A percentile compares a stretch with the other conserved stretches of the same genome.
These are phyloP conservation scores for Crataegus laevigata DNA, from an alignment of 306 rosid genomes.

Conservation along the genomic window DNA sequence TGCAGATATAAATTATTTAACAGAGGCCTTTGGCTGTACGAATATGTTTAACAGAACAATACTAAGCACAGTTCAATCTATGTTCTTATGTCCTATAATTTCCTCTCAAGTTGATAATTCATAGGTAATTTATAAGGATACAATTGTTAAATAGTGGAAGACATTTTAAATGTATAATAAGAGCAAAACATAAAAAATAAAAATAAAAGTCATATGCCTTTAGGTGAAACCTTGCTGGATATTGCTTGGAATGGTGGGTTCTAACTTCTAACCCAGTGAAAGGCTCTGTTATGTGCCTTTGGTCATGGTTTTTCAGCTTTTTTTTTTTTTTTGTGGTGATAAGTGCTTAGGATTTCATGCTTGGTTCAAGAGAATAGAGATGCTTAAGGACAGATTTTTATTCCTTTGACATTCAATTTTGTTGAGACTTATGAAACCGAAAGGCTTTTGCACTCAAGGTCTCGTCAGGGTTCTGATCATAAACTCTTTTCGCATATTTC, in stretches of 20 bases:
- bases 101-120: too few species aligned
- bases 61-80: too few species aligned
- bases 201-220: too few species aligned
- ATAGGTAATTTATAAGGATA: too few species aligned
- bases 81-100: too few species aligned
- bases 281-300: slow-evolving; percentile 1
- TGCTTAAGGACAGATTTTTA: slow-evolving; percentile 43
- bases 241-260: slow-evolving; percentile 29
- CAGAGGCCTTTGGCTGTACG: too few species aligned
- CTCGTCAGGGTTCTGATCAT: slow-evolving; percentile 44
- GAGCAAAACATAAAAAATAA: too few species aligned
- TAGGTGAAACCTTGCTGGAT: slow-evolving; percentile 22
- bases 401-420: slow-evolving; percentile 36
- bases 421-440: slow-evolving; percentile 32
- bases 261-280: neutral
- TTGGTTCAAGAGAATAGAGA: slow-evolving; percentile 61
- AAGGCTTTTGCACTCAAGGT: slow-evolving; percentile 32
- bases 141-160: too few species aligned
- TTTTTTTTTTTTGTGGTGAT: slow-evolving; percentile 14
- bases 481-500: slow-evolving; percentile 63
- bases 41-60: too few species aligned
- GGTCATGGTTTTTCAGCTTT: slow-evolving; percentile 19
- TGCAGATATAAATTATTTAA: too few species aligned
- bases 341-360: slow-evolving; percentile 45
- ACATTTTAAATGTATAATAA: too few species aligned